Percentiles rank a stretch among this genome's conserved stretches.
These are phyloP conservation scores for Phytophthora chlamydospora DNA, from an alignment of 352 stramenopile species.

Conservation along the genomic window DNA sequence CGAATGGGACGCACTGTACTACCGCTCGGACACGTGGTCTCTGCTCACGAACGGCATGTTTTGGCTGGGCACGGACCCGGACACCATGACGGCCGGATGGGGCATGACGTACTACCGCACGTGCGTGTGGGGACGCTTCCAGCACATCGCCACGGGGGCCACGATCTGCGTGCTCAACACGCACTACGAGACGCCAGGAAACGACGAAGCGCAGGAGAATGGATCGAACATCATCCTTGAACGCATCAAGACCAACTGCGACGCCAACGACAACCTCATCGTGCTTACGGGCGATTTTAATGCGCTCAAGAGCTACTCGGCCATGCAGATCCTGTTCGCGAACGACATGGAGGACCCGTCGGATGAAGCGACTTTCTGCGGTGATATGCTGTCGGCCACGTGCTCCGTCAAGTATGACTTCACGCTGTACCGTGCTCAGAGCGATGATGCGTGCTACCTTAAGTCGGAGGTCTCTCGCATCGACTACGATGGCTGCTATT, in stretches of 20 bases:
- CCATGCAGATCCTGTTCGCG: conserved; percentile 62
- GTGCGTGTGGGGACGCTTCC: conserved; percentile 72
- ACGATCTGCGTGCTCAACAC: conserved; percentile 83
- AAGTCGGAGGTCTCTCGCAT: conserved; percentile 69
- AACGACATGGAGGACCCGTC: conserved; percentile 58
- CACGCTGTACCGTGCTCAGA: conserved; percentile 50
- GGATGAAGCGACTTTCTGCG: conserved; percentile 67
- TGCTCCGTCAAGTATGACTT: conserved; percentile 83
- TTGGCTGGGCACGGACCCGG: conserved; percentile 69
- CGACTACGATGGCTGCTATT: conserved; percentile 71
- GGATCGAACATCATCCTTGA: conserved; percentile 71
- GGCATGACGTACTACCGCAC: conserved; percentile 78
- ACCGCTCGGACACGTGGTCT: conserved; percentile 63
- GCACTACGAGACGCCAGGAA: conserved; percentile 84
- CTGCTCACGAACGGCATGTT: conserved; percentile 66
- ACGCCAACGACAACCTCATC: conserved; percentile 61
- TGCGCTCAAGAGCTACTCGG: conserved; percentile 63
- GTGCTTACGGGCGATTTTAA: conserved; percentile 81
- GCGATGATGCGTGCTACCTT: conserved; percentile 49
- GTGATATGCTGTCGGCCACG: conserved; percentile 59
- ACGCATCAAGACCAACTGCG: conserved; percentile 54
- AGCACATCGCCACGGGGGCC: conserved; percentile 63
- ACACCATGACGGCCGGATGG: conserved; percentile 60
- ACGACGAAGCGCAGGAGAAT: conserved; percentile 72
- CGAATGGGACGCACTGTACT: conserved; percentile 74